A percentile compares a stretch with the other conserved stretches of the same genome.
These are phyloP conservation scores for Acacia crassicarpa DNA, from an alignment of 306 rosid genomes.

Conservation along the genomic window DNA sequence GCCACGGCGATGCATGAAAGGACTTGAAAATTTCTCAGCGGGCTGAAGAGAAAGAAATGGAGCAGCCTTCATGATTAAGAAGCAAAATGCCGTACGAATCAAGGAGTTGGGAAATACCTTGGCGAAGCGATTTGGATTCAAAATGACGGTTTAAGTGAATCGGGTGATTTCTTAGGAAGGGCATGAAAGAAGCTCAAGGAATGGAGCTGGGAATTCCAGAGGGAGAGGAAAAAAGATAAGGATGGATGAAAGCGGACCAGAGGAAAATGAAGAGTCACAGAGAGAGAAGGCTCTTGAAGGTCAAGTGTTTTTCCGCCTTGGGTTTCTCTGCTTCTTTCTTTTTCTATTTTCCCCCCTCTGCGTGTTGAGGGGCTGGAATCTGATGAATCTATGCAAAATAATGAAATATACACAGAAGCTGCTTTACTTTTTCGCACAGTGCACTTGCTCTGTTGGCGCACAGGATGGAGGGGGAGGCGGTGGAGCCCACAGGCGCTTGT, in stretches of 20 bases:
- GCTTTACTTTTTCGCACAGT: not conserved
- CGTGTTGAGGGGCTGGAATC: not conserved
- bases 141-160: not conserved
- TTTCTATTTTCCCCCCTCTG: not conserved
- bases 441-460: not conserved
- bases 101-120: not conserved
- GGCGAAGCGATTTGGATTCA: not conserved
- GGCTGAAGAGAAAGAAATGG: not conserved
- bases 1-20: not conserved
- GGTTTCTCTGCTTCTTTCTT: not conserved
- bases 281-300: constrained; percentile 5
- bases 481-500: not conserved
- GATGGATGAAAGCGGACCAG: not conserved
- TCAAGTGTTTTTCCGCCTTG: not conserved
- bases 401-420: not conserved
- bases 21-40: not conserved
- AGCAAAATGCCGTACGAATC: not conserved
- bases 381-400: constrained; percentile 20
- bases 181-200: not conserved
- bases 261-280: not conserved
- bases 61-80: not conserved
- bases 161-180: not conserved
- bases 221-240: not conserved
- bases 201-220: constrained; percentile 13
- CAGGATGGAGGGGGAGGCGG: not conserved